These are phyloP conservation scores for Selenicereus undatus DNA, from an alignment of 148 eudicot species.

Conservation along the genomic window DNA sequence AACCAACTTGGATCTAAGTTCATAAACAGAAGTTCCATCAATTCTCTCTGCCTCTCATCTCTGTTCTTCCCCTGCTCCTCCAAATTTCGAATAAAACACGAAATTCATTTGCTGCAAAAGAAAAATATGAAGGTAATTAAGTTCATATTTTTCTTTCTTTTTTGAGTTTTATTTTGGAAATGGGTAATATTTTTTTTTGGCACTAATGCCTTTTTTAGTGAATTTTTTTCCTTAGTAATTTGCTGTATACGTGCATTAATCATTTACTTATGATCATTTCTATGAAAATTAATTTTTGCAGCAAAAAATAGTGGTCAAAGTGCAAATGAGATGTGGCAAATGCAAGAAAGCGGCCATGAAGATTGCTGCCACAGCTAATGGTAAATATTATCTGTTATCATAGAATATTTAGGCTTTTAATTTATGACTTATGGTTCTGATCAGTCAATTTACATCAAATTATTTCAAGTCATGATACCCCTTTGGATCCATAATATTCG, in stretches of 20 bases:
- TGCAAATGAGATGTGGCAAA: constrained; percentile 26
- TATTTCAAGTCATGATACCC: too few relatives aligned
- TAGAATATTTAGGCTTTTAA: too few relatives aligned
- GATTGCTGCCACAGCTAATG: constrained; percentile 33
- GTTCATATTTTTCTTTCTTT: not conserved
- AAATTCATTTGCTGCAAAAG: not conserved
- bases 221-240: too few relatives aligned
- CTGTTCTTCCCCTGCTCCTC: not conserved
- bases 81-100: not conserved
- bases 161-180: not conserved
- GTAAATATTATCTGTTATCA: constrained; percentile 13
- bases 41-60: not conserved
- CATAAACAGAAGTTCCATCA: not conserved
- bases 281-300: constrained; percentile 6
- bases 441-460: too few relatives aligned
- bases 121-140: constrained; percentile 14
- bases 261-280: not conserved
- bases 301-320: constrained; percentile 38
- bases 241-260: not conserved
- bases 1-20: not conserved
- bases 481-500: too few relatives aligned
- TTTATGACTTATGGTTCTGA: too few relatives aligned
- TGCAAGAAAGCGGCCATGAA: constrained; percentile 37
- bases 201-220: too few relatives aligned
- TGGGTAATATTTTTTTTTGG: not conserved